Base-by-base conservation (phyloP, 2,329 filamentous ascomycete genomes). In the Aureobasidium lini region DNA sequence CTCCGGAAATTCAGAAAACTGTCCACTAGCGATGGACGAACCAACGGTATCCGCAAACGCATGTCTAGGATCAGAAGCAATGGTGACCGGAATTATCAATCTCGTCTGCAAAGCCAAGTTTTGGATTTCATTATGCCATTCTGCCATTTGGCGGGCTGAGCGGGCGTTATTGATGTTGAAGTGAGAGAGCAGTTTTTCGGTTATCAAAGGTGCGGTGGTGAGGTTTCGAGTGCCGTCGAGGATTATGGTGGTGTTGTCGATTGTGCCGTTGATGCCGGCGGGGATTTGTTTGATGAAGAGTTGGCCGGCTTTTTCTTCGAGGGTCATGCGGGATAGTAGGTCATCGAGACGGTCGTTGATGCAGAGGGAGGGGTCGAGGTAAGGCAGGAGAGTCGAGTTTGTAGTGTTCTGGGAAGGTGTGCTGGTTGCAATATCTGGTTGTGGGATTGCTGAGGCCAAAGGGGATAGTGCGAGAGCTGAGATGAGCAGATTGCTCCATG, bases 1-100 rank as follows among this genome's bases (percentile, higher is more conserved):
- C 31, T 56, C 52, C 3, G 88, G 87, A 1, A 85, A 88, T 71
- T 90, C 90, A 75, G 89, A 91, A 62, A 90, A 88, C 1, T 88
- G 90, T 3, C 85, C 87, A 69, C 90, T 90, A 9, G 81, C 81
- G 46, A 86, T 81, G 34, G 89, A 75, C 63, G 89, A 84, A 1
- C 87, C 88, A 66, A 90, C 88, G 46, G 90, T 86, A 42, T 84
- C 86, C 71, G 70, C 88, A 87, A 53, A 82, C 80, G 43, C 87
- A 85, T 23, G 83, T 83, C 40, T 85, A 82, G 65, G 79, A 76
- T 42, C 79, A 9, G 36, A 43, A n/a, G 52, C 40, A n/a, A 56
- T 37, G n/a, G 52, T 56, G 9, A 56, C 31, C 5, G 52, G 52
- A 10, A 56, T 44, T 16, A 44, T 36, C 28, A 56, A 40, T 13